Conservation (phyloP, 768 basidiomycete species). For the Mrakia blollopis region DNA sequence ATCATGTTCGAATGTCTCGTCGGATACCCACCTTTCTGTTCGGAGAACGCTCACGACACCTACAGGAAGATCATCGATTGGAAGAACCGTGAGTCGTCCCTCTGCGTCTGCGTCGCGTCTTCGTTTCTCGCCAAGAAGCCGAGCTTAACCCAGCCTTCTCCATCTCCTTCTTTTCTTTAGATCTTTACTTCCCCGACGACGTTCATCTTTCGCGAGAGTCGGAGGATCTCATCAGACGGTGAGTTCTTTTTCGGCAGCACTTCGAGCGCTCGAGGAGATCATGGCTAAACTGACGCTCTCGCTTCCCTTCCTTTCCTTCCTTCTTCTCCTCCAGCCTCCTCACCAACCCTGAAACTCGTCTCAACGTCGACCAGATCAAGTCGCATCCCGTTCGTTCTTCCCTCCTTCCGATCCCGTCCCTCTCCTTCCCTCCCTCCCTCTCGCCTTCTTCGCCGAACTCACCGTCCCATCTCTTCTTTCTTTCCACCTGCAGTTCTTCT, state of each 20-base stretch:
- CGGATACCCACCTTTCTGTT: slow-evolving; percentile 95
- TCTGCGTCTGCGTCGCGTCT: not conserved
- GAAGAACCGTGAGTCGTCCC: slow-evolving; percentile 52
- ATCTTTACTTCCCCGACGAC: slow-evolving; percentile 86
- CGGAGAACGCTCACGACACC: slow-evolving; percentile 92
- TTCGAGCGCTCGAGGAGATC: not conserved
- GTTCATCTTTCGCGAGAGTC: slow-evolving; percentile 86
- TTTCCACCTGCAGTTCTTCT: slow-evolving; percentile 41
- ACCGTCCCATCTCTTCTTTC: not conserved
- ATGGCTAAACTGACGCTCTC: not conserved
- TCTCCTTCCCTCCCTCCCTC: not conserved
- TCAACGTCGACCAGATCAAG: slow-evolving; percentile 81
- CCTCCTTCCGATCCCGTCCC: slow-evolving; percentile 43
- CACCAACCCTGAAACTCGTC: slow-evolving; percentile 70
- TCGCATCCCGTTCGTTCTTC: slow-evolving; percentile 62
- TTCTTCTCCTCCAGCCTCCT: slow-evolving; percentile 56
- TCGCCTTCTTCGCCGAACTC: not conserved
- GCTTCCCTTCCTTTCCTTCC: slow-evolving; percentile 12
- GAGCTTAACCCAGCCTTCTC: not conserved
- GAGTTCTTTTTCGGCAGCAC: slow-evolving; percentile 38
- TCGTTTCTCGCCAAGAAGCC: not conserved
- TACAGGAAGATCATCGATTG: slow-evolving; percentile 98
- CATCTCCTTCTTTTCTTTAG: not conserved
- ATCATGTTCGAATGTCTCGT: slow-evolving; percentile 98
- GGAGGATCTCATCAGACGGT: slow-evolving; percentile 82